These are phyloP conservation scores for Cetradonia linearis DNA, from an alignment of 495 filamentous ascomycete genomes.

Conservation along the genomic window DNA sequence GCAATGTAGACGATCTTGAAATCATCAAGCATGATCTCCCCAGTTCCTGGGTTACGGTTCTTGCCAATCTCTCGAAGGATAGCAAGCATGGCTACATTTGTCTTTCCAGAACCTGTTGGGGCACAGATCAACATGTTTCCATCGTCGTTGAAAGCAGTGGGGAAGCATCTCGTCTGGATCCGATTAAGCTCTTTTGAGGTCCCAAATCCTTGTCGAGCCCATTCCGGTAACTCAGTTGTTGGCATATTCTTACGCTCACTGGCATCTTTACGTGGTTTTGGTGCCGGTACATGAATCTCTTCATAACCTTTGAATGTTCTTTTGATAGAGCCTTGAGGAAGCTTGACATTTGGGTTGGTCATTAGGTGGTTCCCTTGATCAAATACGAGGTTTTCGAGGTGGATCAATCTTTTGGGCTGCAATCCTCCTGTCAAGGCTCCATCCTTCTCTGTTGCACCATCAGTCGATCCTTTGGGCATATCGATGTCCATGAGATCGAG, in stretches of 20 bases:
- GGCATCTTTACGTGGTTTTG: constrained; percentile 70
- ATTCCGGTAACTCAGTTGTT: constrained; percentile 80
- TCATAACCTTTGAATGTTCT: constrained; percentile 95
- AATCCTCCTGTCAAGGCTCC: constrained; percentile 71
- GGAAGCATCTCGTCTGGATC: constrained; percentile 87
- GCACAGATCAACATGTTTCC: constrained; percentile 97
- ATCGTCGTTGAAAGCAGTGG: constrained; percentile 84
- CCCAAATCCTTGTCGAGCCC: constrained; percentile 80
- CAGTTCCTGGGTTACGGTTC: constrained; percentile 73
- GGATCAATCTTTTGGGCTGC: constrained; percentile 77
- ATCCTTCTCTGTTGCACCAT: constrained; percentile 44
- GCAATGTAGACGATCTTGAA: constrained; percentile 98
- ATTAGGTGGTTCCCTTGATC: constrained; percentile 97
- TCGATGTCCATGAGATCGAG: constrained; percentile 85
- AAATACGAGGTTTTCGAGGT: constrained; percentile 91
- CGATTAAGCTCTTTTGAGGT: constrained; percentile 76
- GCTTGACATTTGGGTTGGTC: constrained; percentile 90
- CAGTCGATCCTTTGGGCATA: constrained; percentile 49
- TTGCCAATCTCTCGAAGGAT: constrained; percentile 96
- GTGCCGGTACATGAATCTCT: constrained; percentile 91
- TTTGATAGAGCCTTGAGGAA: constrained; percentile 94
- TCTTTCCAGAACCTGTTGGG: constrained; percentile 95
- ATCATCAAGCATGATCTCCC: constrained; percentile 84
- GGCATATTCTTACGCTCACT: constrained; percentile 69
- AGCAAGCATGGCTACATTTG: constrained; percentile 95